Evolutionary conservation across 1,139 yeast genomes (phyloP), one percentile per base, ranked within the genome.

Genomic region (Candida glucosophila): DNA sequence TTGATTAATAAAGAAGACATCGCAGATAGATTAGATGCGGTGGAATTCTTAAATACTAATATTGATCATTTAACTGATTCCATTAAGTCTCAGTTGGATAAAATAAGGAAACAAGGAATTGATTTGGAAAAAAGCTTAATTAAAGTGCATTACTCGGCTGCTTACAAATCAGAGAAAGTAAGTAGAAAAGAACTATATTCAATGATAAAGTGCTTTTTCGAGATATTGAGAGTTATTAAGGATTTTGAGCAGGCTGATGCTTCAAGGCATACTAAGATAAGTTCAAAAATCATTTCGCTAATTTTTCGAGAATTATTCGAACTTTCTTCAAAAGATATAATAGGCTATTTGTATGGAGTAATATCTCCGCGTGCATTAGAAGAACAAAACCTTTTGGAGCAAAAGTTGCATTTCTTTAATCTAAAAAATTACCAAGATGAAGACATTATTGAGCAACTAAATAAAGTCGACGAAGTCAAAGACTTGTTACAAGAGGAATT

Each of bases 51-150:
- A 22, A 57, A 58, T n/a, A 44, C 43, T 4, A 52, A 52, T 1
- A 62, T 55, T 31, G 56, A 55, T 31, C 69, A 70, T 27, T 41
- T 74, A 22, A 45, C 81, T 23, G 88, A 79, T 37, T 51, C 62
- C 6, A 47, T 79, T 10, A 55, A 64, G 23, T 55, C 52, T 12
- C 41, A 62, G 8, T 40, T 88, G 33, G 41, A 35, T 3, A 53
- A 49, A 22, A 37, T 53, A 15, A 55, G 54, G 4, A 49, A 43
- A 18, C 22, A 40, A 4, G 44, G 45, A 0, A 30, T 51, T 12
- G 96, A 90, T 44, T 51, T 90, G 17, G 86, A 83, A 35, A 67
- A 73, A 29, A 64, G 71, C 4, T 50, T 85, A 23, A 73, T 77
- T 29, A 74, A 80, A 35, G 58, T 83, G 2, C 81, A 82, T 35